Evolutionary conservation across 2,329 filamentous ascomycete genomes (phyloP), one percentile per base, ranked within the genome.

Genomic region (Colletotrichum agaves): DNA sequence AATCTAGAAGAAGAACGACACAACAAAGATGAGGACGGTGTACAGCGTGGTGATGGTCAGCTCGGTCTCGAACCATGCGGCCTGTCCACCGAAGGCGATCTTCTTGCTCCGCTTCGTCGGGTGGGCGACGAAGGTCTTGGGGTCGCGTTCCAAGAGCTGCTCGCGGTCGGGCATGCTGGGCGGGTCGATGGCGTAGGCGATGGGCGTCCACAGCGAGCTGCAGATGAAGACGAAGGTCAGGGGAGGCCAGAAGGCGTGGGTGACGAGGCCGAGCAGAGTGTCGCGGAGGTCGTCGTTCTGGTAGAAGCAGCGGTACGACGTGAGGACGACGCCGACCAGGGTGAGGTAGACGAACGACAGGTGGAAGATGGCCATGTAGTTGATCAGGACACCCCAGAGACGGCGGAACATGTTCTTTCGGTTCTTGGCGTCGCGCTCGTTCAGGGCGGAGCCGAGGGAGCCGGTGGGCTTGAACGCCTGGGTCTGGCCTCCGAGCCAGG

Each of bases 191-290:
- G 87, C 86, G 73, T 91, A 91, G 1, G 81, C 80, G 50, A 91
- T 81, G 0, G 88, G 88, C 0, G 83, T 87, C 85, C 86, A 88
- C 27, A 87, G 77, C 1, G 85, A 85, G 57, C 79, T 83, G 78
- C 82, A 83, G 53, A 85, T 81, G 73, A 86, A 85, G 47, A 88
- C 72, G 77, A 87, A 89, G 0, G 86, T 84, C 47, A 89, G 72
- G 0, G 88, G 88, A 5, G 87, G 87, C 88, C 88, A 90, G 77
- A 85, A 86, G 12, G 86, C 86, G 73, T 89, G 87, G 0, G 87
- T 88, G 44, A 90, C 74, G 4, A 90, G 78, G 71, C 82, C 83
- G 53, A 85, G 73, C 15, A 88, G 77, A n/a, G 82, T 76, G 10
- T 80, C 78, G 69, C 76, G 76, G 37, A 78, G 75, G 4, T 75